Evolutionary conservation across 169 alveolate species (phyloP).

Genomic region (Cryptosporidium canis): DNA sequence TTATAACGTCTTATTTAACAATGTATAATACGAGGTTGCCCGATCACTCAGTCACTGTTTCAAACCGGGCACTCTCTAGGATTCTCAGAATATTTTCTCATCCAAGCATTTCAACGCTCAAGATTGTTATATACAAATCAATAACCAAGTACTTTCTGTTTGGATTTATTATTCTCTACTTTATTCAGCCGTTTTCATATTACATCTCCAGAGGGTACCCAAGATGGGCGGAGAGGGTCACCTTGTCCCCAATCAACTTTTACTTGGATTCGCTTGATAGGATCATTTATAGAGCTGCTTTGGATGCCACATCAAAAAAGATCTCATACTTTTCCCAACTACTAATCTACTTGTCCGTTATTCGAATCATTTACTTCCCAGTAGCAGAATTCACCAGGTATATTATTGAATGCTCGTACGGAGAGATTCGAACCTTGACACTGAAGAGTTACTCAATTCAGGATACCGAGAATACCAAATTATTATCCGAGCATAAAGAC

Average conservation of each 20-base stretch:
- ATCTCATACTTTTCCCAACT: slow-evolving; percentile 11
- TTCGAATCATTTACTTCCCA: slow-evolving; percentile 3
- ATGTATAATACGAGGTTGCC: not conserved
- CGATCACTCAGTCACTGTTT: not conserved
- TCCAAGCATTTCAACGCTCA: not conserved
- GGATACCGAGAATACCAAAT: not conserved
- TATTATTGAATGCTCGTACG: slow-evolving; percentile 1
- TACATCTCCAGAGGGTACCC: slow-evolving; percentile 10
- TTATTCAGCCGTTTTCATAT: slow-evolving; percentile 39
- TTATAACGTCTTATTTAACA: not conserved
- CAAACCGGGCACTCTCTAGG: not conserved
- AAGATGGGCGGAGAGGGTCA: slow-evolving; percentile 20
- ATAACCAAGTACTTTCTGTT: slow-evolving; percentile 7
- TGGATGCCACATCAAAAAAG: not conserved
- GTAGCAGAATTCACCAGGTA: not conserved
- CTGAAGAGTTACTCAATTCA: not conserved
- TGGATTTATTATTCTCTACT: not conserved
- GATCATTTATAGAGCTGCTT: not conserved
- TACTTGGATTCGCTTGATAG: slow-evolving; percentile 46
- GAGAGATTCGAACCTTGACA: not conserved
- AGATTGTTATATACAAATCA: not conserved
- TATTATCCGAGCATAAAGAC: too few relatives aligned
- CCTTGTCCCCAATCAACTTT: slow-evolving; percentile 29
- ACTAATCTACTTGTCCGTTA: not conserved
- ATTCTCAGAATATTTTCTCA: not conserved